A percentile compares a stretch with the other conserved stretches of the same genome.
Conservation (phyloP, 176 grass and related monocot genomes). For the Guadua angustifolia region DNA sequence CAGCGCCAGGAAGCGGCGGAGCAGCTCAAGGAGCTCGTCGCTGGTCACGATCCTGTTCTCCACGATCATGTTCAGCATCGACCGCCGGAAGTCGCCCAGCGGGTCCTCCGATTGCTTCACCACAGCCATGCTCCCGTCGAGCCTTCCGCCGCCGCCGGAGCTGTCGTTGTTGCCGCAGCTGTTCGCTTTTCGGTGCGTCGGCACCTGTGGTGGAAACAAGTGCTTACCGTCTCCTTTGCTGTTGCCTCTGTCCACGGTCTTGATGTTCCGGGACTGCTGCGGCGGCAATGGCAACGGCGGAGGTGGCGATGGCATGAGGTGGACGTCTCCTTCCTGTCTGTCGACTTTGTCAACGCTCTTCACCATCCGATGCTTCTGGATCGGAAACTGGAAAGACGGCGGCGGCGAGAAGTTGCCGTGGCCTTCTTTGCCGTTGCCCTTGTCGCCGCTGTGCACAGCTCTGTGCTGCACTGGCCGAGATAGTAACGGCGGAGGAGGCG, state of each 20-base stretch:
- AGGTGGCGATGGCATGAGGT: background rate
- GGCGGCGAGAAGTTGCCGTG: conserved; percentile 41
- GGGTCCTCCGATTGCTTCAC: conserved; percentile 69
- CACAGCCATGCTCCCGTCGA: conserved; percentile 56
- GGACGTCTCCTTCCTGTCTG: background rate
- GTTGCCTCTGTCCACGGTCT: conserved; percentile 5
- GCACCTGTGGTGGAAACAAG: background rate
- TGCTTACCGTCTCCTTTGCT: conserved; percentile 24
- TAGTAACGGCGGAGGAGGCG: conserved; percentile 4
- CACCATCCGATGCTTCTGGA: conserved; percentile 32
- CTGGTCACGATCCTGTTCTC: conserved; percentile 61
- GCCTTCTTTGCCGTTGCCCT: conserved; percentile 31
- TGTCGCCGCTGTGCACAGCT: background rate
- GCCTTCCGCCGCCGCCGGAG: background rate
- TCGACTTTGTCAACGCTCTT: conserved; percentile 43
- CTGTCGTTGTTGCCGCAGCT: conserved; percentile 33
- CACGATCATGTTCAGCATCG: conserved; percentile 78
- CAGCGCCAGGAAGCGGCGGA: conserved; percentile 72
- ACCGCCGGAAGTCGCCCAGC: conserved; percentile 64
- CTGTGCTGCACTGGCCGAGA: conserved; percentile 9
- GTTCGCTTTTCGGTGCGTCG: conserved; percentile 37
- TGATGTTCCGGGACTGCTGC: conserved; percentile 1
- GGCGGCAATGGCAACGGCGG: conserved; percentile 4
- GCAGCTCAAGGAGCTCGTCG: conserved; percentile 66
- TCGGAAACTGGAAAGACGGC: conserved; percentile 2